Evolutionary conservation across 192 early-diverging fungal species (phyloP).

Genomic region (Oehlia diaphana): DNA sequence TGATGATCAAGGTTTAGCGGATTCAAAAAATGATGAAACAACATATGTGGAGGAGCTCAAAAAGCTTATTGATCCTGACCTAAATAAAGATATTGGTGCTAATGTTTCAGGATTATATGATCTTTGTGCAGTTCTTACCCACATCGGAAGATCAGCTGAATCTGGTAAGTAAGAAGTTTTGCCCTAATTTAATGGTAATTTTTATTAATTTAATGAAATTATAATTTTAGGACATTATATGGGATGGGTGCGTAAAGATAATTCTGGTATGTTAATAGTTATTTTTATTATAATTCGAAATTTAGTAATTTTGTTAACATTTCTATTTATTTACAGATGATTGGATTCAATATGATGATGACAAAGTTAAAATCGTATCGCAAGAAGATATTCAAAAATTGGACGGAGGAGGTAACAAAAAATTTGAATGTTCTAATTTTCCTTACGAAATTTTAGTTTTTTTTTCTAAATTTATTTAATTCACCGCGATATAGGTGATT

Average conservation of each 20-base stretch:
- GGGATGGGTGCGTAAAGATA: conserved; percentile 86
- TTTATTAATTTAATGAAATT: not conserved
- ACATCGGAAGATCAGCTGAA: conserved; percentile 91
- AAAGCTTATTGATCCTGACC: conserved; percentile 63
- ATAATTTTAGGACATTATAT: conserved; percentile 72
- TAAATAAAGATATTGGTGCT: conserved; percentile 78
- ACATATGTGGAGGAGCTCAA: conserved; percentile 34
- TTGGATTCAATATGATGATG: conserved; percentile 95
- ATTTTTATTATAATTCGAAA: not conserved
- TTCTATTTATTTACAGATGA: conserved; percentile 39
- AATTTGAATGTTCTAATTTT: not conserved
- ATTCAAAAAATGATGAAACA: conserved; percentile 34
- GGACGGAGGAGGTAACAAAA: conserved; percentile 79
- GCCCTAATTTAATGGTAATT: not conserved
- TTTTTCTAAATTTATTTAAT: not conserved
- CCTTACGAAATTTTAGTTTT: not conserved
- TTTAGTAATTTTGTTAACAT: not conserved
- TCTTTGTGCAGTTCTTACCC: conserved; percentile 89
- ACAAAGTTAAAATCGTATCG: conserved; percentile 82
- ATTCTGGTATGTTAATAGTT: conserved; percentile 41
- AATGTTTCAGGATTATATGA: conserved; percentile 93
- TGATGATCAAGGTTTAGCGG: not conserved
- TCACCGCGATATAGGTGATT: conserved; percentile 49
- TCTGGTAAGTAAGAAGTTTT: conserved; percentile 59
- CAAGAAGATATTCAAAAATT: conserved; percentile 89